Percentiles rank a stretch among this genome's conserved stretches.
phyloP scores from a whole-genome alignment of 2,329 filamentous ascomycete genomes.

The Botrytis sinoallii region DNA sequence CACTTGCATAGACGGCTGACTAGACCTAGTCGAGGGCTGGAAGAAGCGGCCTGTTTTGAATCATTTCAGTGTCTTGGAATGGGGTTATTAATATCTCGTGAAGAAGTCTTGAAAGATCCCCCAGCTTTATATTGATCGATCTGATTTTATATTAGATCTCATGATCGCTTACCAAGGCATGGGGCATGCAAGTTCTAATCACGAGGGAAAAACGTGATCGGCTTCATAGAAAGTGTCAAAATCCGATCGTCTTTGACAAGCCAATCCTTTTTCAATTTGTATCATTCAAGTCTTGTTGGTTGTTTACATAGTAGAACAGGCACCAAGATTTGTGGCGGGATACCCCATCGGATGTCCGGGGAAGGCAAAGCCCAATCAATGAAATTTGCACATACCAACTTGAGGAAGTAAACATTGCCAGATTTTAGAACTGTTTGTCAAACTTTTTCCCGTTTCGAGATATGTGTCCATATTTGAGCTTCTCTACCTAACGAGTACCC shows the following conservation, averaged over 20 bases:
- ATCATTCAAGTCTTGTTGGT: not conserved
- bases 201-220: not conserved
- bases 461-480: not conserved
- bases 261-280: not conserved
- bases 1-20: conserved; percentile 17
- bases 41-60: not conserved
- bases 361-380: not conserved
- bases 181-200: not conserved
- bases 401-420: not conserved
- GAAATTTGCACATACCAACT: not conserved
- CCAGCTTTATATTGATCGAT: not conserved
- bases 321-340: conserved; percentile 4
- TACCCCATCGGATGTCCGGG: conserved; percentile 19
- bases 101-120: not conserved
- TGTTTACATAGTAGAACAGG: not conserved
- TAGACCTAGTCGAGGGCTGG: not conserved
- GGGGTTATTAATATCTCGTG: not conserved
- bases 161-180: not conserved
- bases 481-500: not conserved
- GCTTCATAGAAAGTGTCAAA: not conserved
- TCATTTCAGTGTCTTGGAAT: not conserved
- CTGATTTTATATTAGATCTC: not conserved
- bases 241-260: no score
- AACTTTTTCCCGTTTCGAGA: conserved; percentile 35
- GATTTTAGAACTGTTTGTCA: not conserved